Evolutionary conservation across 2,329 filamentous ascomycete genomes (phyloP).

Genomic region (Intubia oerlemansii): DNA sequence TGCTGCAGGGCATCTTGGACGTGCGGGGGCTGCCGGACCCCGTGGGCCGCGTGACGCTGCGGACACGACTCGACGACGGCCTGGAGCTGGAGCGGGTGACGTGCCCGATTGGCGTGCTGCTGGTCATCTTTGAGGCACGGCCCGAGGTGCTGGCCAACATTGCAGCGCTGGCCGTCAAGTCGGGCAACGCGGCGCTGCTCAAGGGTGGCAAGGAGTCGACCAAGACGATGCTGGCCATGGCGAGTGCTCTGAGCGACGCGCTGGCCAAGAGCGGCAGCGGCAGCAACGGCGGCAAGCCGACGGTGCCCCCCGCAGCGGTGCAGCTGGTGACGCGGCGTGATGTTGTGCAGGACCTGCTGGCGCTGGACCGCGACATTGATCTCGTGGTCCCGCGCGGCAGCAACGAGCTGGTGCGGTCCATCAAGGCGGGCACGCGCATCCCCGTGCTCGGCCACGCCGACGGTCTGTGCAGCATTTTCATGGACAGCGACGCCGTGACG

Average conservation of each 20-base stretch:
- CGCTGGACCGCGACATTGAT: conserved; percentile 72
- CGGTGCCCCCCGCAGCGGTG: conserved; percentile 68
- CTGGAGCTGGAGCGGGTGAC: conserved; percentile 72
- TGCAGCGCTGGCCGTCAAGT: conserved; percentile 86
- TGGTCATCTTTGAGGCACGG: conserved; percentile 95
- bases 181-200: conserved; percentile 86
- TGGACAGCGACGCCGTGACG: conserved; percentile 46
- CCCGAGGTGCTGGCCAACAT: conserved; percentile 98
- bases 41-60: conserved; percentile 66
- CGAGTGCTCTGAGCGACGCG: conserved; percentile 60
- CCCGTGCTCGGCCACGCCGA: conserved; percentile 93
- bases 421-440: conserved; percentile 81
- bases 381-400: conserved; percentile 84
- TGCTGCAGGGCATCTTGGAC: conserved; percentile 86
- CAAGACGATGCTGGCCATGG: conserved; percentile 85
- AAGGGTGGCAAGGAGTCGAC: conserved; percentile 96
- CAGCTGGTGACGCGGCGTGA: conserved; percentile 90
- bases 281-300: conserved; percentile 59
- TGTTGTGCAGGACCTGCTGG: conserved; percentile 70
- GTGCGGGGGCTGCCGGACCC: conserved; percentile 72
- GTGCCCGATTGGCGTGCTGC: conserved; percentile 87
- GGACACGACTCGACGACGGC: conserved; percentile 70
- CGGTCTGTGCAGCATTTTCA: conserved; percentile 71
- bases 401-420: conserved; percentile 74
- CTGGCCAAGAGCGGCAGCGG: conserved; percentile 24